Base-by-base conservation (phyloP, 257 asterid genomes). In the Perilla frutescens region DNA sequence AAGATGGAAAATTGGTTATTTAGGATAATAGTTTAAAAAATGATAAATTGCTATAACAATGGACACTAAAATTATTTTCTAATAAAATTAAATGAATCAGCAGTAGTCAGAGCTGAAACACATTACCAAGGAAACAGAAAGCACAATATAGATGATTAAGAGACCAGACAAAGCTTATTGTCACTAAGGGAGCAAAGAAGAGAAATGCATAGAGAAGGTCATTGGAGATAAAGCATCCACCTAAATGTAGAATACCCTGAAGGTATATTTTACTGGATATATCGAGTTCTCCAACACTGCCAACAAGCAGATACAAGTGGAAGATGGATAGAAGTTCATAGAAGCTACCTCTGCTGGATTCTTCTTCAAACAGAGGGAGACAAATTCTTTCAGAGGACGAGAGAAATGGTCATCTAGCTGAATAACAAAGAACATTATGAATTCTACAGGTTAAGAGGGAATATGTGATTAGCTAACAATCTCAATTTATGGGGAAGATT, bases 381-480 rank as follows among this genome's bases (percentile, higher is more conserved):
- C 96, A 60, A 92, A 86, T 84, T 95, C 99, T 80, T 95, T 95
- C 79, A 95, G 73, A 47, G 91, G 96, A 65, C 99, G 99, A 64
- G 99, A 95, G 72, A 95, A 95, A 76, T 95, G 99, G 77, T 95
- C 99, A 20, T 95, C 99, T 66, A 95, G 86, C 99, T 95, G 98
- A 80, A 93, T 56, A 64, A 31, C 59, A 66, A 79, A 62, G 10
- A 66, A 58, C 8, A 75, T 57, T 32, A 48, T 73, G 59, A 76
- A 84, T 78, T 72, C 62, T 20, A 72, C 44, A 13, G 59, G 45
- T 45, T 58, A 70, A 40, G 49, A 70, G 53, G 61, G 36, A 62
- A 65, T 10, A 34, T 31, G 51, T 26, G 11, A 75, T 70, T 43
- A 49, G 45, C 50, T 56, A 74, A 62, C 51, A 66, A 61, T 65